Base-by-base conservation (phyloP, 2,329 filamentous ascomycete genomes). In the Bipolaris gigantea region DNA sequence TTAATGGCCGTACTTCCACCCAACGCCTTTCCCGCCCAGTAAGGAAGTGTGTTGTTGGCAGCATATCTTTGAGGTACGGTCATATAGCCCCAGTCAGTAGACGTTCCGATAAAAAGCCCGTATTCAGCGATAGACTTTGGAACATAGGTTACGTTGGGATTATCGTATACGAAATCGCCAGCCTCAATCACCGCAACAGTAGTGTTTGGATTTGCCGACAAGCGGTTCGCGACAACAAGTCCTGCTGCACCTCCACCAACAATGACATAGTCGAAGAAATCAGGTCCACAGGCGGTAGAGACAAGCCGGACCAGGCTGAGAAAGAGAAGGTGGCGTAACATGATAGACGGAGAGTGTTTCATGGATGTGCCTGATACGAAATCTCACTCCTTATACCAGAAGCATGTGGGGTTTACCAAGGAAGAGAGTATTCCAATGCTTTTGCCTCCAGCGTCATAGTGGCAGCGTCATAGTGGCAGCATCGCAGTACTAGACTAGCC, bases 1-100 rank as follows among this genome's bases (percentile, higher is more conserved):
- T 80, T 79, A 48, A 80, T 77, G 9, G 70, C 66, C 15, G 73
- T 77, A 3, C 75, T 76, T 5, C 76, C 78, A 39, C 75, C 75
- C 2, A 79, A 59, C 0, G 73, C 76, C 56, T 75, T 79, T 2
- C 76, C 77, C n/a, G 75, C 73, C 48, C 66, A 66, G 41, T 77
- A 65, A 4, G 61, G 62, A 32, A 75, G 59, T 0, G 48, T 57
- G 4, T 32, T 51, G 23, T 67, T 65, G 8, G 59, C 67, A 2
- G 63, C 71, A 64, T 75, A 75, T 23, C 63, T 71, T 54, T 80
- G 77, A 13, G 69, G 66, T 5, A 62, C 69, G 18, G 72, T 77
- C 48, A 67, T 52, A 41, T 77, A 79, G 2, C 64, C 61, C 75
- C 74, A 80, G 55, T 79, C 76, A 25, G 79, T 73, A 2, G 61